Evolutionary conservation across 768 basidiomycete genomes (phyloP), one percentile per base, ranked within the genome.

Genomic region (Boletales sp.): DNA sequence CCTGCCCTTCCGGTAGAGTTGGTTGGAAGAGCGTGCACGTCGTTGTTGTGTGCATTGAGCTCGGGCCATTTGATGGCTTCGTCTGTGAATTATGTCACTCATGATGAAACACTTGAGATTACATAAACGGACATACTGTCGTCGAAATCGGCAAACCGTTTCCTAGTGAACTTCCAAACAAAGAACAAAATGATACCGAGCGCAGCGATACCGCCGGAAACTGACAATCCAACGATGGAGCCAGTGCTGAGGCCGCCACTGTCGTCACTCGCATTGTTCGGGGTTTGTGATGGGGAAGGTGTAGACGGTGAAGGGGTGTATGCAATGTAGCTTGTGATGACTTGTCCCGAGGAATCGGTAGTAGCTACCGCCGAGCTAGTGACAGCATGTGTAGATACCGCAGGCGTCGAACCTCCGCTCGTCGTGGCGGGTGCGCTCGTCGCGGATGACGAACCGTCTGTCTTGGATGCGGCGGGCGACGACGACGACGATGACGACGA

Each of bases 11-110:
- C 87, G 1, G 87, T 84, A 50, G 80, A 77, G 48, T 81, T 73
- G 1, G 84, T 81, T 17, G 88, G 88, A 9, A 90, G 74, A 14
- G 88, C 76, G 49, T 84, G 81, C 5, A 77, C 73, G 54, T 81
- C 80, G 25, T 38, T 46, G 31, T 69, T 76, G 56, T 89, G 87
- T 2, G 80, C 68, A 65, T 90, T 89, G 34, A 91, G 77, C 60
- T 93, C 90, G 4, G 90, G 90, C 90, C 90, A 93, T 69, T 91
- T 91, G 70, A 93, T 93, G 17, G 87, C 87, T 69, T 90, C 87
- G 58, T 77, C 87, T 90, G 62, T 41, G 39, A 35, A 54, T 10
- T 44, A 53, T 18, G 38, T 13, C 8, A 14, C 34, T 34, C 11
- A 41, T 53, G 21, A 25, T 28, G 54, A 50, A 54, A 53, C 49